Evolutionary conservation across 768 basidiomycete species (phyloP).

Genomic region (Russula olivacea): DNA sequence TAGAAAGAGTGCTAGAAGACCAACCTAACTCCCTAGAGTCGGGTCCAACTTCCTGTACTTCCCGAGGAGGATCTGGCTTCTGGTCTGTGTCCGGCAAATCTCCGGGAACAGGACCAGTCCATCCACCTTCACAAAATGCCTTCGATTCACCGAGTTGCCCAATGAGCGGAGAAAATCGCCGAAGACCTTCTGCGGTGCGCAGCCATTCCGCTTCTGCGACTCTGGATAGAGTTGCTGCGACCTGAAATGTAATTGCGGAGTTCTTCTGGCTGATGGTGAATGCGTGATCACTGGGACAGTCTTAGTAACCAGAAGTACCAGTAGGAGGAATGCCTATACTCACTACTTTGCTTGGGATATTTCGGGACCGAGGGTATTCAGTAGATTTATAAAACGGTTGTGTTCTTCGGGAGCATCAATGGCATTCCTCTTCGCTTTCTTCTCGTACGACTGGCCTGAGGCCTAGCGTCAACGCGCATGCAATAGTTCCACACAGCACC

Average conservation of each 20-base stretch:
- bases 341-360: conserved; percentile 78
- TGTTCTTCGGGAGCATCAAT: conserved; percentile 69
- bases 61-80: not conserved
- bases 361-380: conserved; percentile 67
- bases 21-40: not conserved
- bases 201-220: conserved; percentile 79
- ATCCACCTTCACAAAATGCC: conserved; percentile 69
- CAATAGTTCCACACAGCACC: not conserved
- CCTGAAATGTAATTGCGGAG: conserved; percentile 47
- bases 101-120: conserved; percentile 48
- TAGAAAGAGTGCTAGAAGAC: not conserved
- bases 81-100: conserved; percentile 36
- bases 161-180: conserved; percentile 58
- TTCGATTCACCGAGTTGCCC: conserved; percentile 71
- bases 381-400: conserved; percentile 66
- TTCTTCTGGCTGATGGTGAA: conserved; percentile 58
- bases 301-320: not conserved
- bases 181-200: conserved; percentile 63
- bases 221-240: conserved; percentile 60
- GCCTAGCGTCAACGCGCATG: not conserved
- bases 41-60: not conserved
- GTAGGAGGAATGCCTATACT: conserved; percentile 29
- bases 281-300: conserved; percentile 56
- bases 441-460: conserved; percentile 67
- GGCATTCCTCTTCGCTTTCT: conserved; percentile 70